These are phyloP conservation scores for Lasiosphaeriaceae sp. DNA, from an alignment of 495 filamentous ascomycete species.

Conservation along the genomic window DNA sequence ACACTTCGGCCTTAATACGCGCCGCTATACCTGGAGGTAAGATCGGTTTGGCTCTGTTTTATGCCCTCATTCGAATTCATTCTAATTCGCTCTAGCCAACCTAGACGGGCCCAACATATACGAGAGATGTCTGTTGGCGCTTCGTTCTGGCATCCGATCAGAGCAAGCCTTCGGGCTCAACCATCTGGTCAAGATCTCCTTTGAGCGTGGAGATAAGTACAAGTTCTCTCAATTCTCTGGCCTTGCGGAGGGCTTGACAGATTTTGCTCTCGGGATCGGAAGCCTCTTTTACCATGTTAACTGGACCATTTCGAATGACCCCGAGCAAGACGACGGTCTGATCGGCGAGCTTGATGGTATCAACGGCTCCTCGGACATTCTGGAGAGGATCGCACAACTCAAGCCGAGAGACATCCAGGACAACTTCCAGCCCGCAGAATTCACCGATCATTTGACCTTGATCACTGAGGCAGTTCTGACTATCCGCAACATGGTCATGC, in stretches of 20 bases:
- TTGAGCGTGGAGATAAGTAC: slow-evolving; percentile 91
- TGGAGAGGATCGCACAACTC: slow-evolving; percentile 61
- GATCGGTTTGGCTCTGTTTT: not conserved
- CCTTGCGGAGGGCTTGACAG: slow-evolving; percentile 82
- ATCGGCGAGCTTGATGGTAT: slow-evolving; percentile 65
- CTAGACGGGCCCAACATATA: slow-evolving; percentile 83
- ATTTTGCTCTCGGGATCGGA: slow-evolving; percentile 71
- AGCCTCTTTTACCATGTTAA: slow-evolving; percentile 74
- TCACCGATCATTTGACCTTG: slow-evolving; percentile 63
- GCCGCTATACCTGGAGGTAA: slow-evolving; percentile 25
- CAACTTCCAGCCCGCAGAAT: slow-evolving; percentile 69
- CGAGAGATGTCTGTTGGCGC: slow-evolving; percentile 70
- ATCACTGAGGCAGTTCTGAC: slow-evolving; percentile 85
- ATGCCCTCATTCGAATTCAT: not conserved
- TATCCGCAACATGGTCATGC: slow-evolving; percentile 87
- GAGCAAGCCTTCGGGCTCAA: slow-evolving; percentile 88
- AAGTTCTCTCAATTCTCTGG: slow-evolving; percentile 89
- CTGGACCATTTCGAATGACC: slow-evolving; percentile 72
- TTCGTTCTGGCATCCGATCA: slow-evolving; percentile 72
- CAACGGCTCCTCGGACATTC: slow-evolving; percentile 69
- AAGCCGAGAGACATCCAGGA: slow-evolving; percentile 55
- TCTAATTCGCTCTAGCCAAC: slow-evolving; percentile 41
- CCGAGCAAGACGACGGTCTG: slow-evolving; percentile 46
- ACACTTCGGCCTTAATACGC: slow-evolving; percentile 15
- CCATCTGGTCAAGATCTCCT: slow-evolving; percentile 92